phyloP scores from a whole-genome alignment of 2,329 filamentous ascomycete species.

The Chlorencoelia australis region DNA sequence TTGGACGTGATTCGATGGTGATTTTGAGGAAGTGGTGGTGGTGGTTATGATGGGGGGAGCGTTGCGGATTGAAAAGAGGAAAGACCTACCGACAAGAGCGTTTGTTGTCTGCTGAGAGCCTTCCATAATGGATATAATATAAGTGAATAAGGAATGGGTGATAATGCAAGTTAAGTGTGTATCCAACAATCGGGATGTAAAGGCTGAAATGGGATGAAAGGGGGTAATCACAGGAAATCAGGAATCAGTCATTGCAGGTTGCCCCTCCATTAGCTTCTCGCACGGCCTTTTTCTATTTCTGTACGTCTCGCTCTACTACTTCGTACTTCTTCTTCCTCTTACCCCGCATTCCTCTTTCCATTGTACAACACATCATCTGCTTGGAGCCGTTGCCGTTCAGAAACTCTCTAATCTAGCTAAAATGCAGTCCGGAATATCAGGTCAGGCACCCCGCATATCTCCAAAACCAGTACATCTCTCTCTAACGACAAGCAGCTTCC shows the following conservation, averaged over 20 bases:
- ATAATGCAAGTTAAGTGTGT: conserved; percentile 3
- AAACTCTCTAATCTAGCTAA: too few relatives aligned
- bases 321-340: not conserved
- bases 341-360: not conserved
- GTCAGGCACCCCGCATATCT: conserved; percentile 31
- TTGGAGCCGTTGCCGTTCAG: too few relatives aligned
- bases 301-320: too few relatives aligned
- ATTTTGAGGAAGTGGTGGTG: not conserved
- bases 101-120: conserved; percentile 18
- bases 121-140: conserved; percentile 20
- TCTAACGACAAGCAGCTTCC: conserved; percentile 44
- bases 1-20: too few relatives aligned
- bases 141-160: too few relatives aligned
- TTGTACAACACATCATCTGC: not conserved
- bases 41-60: not conserved
- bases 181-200: not conserved
- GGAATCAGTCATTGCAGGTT: not conserved
- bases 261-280: conserved; percentile 3
- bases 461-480: not conserved
- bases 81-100: conserved; percentile 22
- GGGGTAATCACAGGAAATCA: conserved; percentile 2
- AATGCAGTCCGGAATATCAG: conserved; percentile 75
- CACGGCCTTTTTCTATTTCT: too few relatives aligned
- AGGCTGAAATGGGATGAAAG: not conserved
- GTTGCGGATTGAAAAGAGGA: not conserved